Percentiles rank a stretch among this genome's conserved stretches.
Conservation (phyloP, 352 stramenopile genomes). For the Phytopythium kandeliae region DNA sequence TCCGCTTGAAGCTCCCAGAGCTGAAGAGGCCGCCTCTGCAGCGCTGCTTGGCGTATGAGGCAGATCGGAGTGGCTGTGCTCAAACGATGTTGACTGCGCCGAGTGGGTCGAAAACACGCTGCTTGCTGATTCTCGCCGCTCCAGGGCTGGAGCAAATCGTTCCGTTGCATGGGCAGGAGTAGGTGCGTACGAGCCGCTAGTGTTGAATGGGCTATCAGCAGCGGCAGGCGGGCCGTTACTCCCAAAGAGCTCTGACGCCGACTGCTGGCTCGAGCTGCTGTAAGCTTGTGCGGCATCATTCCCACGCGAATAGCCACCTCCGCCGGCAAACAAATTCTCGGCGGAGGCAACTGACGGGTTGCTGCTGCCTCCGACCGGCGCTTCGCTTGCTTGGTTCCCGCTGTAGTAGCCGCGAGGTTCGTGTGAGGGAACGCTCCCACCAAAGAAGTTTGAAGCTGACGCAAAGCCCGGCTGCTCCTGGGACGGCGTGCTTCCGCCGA, state of each 20-base stretch:
- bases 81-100: conserved; percentile 5
- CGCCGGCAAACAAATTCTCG: conserved; percentile 3
- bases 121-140: conserved; percentile 1
- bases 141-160: not conserved
- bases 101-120: conserved; percentile 7
- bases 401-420: not conserved
- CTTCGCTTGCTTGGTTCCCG: not conserved
- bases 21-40: not conserved
- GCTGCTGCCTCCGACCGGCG: not conserved
- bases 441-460: conserved; percentile 6
- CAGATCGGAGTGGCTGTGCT: not conserved
- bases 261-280: not conserved
- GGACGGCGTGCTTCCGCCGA: not conserved
- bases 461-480: not conserved
- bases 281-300: not conserved
- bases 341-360: not conserved
- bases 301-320: not conserved
- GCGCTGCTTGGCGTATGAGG: not conserved
- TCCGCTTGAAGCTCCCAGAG: not conserved
- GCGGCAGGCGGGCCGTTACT: not conserved
- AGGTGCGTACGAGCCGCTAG: not conserved
- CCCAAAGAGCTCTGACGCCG: not conserved
- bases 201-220: not conserved
- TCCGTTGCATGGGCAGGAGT: not conserved
- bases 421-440: not conserved